Base-by-base conservation (phyloP, 805 yeast species). In the Wickerhamomyces strasburgensis region DNA sequence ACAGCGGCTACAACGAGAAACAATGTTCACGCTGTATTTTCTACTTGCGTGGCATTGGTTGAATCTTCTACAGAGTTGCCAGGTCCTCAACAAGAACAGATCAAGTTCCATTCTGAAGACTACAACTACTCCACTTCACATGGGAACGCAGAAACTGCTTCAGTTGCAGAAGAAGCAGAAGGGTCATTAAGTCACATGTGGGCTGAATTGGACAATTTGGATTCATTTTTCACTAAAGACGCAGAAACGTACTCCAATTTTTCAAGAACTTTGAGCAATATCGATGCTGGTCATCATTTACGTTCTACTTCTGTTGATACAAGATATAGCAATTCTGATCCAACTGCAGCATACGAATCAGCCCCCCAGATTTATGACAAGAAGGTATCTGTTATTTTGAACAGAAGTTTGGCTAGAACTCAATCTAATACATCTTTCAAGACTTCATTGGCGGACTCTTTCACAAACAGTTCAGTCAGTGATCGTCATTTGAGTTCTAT, bases 1-100 rank as follows among this genome's bases (percentile, higher is more conserved):
- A 81, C 93, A 2, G 87, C 96, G 0, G 83, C 95, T 0, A 75
- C 84, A 13, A 85, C 98, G 1, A 68, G 97, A 47, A 86, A 85
- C 55, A 93, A 93, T 52, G 94, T 93, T 2, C 98, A 93, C 58
- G 89, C 98, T 0, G 98, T 93, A 3, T 93, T 85, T 55, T 78
- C 88, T 21, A 85, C 96, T 0, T 90, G 97, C 54, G 72, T 74
- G 57, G 49, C 54, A 0, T 31, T 47, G 4, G 54, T 52, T 5
- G 59, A 60, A 27, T 33, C 47, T 14, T 9, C 32, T 11, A 35
- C 32, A 19, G 47, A 43, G 29, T 59, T 58, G 26, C 60, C 49
- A 18, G 60, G 57, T 8, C 51, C 44, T 3, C 52, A 52, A 16
- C 54, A 54, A 34, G 59, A 63, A 18, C 74, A 65, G 35, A 51